These are phyloP conservation scores for Trichoderma orchidacearum DNA, from an alignment of 495 filamentous ascomycete genomes.

Conservation along the genomic window DNA sequence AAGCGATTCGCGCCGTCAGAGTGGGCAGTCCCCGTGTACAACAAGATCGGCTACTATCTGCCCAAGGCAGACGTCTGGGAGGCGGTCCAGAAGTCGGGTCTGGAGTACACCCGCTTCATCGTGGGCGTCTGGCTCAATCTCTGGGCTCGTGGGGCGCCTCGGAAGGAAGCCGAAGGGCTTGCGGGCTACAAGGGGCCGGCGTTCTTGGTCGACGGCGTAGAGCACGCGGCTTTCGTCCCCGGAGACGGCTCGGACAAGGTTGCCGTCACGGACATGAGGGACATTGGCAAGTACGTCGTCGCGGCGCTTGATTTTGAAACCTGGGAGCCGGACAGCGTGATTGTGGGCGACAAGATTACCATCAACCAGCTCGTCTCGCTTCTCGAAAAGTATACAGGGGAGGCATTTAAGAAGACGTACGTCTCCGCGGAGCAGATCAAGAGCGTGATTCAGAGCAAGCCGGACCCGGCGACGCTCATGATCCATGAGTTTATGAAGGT, in stretches of 20 bases:
- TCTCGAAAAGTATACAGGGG: constrained; percentile 74
- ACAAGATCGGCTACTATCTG: background rate
- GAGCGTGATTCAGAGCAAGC: constrained; percentile 92
- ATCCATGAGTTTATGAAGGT: background rate
- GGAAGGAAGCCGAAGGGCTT: background rate
- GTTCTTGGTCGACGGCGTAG: background rate
- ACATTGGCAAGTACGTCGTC: background rate
- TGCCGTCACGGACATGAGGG: background rate
- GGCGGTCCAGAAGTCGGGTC: background rate
- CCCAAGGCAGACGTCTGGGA: background rate
- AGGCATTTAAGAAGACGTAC: constrained; percentile 65
- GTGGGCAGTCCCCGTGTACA: background rate
- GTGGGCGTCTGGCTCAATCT: background rate
- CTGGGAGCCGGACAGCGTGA: background rate
- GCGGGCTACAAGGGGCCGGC: background rate
- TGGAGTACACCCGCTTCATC: background rate
- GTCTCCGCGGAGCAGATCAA: constrained; percentile 68
- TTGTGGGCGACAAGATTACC: constrained; percentile 18
- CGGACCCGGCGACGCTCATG: constrained; percentile 39
- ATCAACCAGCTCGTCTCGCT: constrained; percentile 54
- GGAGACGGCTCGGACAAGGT: background rate
- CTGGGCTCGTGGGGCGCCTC: background rate
- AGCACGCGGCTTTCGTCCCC: background rate
- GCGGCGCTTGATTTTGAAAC: background rate
- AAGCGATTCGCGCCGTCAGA: background rate